Conservation (phyloP, 768 basidiomycete species). For the Gymnopilus junonius region DNA sequence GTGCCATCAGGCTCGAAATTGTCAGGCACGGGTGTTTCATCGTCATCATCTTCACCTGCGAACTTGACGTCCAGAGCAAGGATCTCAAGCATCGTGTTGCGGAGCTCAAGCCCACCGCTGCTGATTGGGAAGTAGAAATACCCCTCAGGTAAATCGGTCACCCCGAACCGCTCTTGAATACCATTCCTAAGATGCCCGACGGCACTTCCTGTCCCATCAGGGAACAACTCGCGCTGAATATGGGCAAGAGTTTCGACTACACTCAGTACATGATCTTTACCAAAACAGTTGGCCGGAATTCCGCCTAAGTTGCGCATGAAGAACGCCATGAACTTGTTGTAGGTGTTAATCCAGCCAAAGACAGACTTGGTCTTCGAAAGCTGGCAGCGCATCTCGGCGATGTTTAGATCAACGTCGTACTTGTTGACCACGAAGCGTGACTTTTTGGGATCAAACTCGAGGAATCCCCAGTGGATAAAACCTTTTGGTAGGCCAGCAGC, state of each 20-base stretch:
- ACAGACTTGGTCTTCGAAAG: slow-evolving; percentile 38
- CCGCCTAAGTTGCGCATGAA: slow-evolving; percentile 41
- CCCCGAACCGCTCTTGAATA: slow-evolving; percentile 34
- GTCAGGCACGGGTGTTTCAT: neutral
- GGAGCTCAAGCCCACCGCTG: slow-evolving; percentile 41
- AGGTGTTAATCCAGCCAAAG: slow-evolving; percentile 42
- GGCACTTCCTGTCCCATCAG: slow-evolving; percentile 21
- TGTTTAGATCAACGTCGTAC: slow-evolving; percentile 37
- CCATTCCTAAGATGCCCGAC: slow-evolving; percentile 26
- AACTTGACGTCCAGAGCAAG: slow-evolving; percentile 27
- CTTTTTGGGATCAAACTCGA: slow-evolving; percentile 36
- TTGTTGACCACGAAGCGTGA: slow-evolving; percentile 42
- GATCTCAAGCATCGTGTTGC: slow-evolving; percentile 42
- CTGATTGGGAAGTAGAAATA: slow-evolving; percentile 44
- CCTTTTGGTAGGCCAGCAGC: slow-evolving; percentile 32
- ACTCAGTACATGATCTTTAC: slow-evolving; percentile 32
- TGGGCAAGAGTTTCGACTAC: slow-evolving; percentile 35
- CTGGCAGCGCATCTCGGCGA: slow-evolving; percentile 41
- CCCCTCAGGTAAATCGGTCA: slow-evolving; percentile 40
- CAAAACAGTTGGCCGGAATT: slow-evolving; percentile 36
- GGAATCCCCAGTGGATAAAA: slow-evolving; percentile 44
- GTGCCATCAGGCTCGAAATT: neutral
- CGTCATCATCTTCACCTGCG: neutral
- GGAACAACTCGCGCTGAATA: slow-evolving; percentile 39
- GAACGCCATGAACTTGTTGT: slow-evolving; percentile 45